Evolutionary conservation across 768 basidiomycete genomes (phyloP), one percentile per base, ranked within the genome.

Genomic region (Podaxis mareebaensis): DNA sequence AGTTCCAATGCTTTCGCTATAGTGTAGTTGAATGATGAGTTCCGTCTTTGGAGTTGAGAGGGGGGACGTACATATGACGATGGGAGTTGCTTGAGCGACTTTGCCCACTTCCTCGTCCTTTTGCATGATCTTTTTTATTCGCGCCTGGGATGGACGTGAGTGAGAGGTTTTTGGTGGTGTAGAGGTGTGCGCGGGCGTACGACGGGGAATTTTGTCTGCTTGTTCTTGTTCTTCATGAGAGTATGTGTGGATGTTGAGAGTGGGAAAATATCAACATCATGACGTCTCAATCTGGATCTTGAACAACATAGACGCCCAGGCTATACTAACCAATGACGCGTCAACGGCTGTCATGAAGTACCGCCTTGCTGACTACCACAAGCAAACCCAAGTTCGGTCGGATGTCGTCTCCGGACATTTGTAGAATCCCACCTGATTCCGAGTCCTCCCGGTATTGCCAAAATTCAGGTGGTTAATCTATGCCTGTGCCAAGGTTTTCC

Each of bases 81-180:
- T 85, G 0, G 96, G 96, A 3, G 96, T 96, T 28, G 94, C 95
- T 73, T 95, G 93, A 2, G 96, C 95, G 36, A 99, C 94, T 74
- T 99, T 99, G 63, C 96, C 96, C 20, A 99, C 96, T 72, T 99
- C 96, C 72, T 99, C 96, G 72, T 99, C 96, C 73, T 95, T 95
- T 80, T 99, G 96, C 93, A 99, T 99, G 61, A 98, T 97, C 80
- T 94, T 93, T 84, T 98, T 99, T 79, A 99, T 99, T 51, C 96
- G 90, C 3, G 96, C 96, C 95, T 96, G 67, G 24, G 39, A 33
- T 22, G 53, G 15, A 12, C 2, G 22, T 52, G 57, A 42, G 30
- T 48, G n/a, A 33, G 11, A 12, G 24, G 24, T 61, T 30, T 53
- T 40, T 36, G 22, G 22, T 22, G 22, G 22, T 22, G 22, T 22